phyloP scores from a whole-genome alignment of 2,329 filamentous ascomycete genomes.

The Colletotrichum godetiae region DNA sequence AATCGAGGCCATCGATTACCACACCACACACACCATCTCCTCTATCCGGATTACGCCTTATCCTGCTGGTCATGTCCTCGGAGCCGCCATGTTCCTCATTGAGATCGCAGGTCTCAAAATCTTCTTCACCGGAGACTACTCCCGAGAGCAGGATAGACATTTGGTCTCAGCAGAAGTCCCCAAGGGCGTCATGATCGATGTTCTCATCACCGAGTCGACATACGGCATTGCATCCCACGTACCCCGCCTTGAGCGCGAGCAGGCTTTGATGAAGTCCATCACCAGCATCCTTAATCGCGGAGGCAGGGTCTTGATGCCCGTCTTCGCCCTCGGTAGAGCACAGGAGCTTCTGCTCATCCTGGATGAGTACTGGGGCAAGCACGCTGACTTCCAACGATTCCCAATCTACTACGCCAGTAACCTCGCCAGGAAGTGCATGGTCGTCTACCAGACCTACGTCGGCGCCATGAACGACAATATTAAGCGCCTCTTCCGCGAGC shows the following conservation, averaged over 20 bases:
- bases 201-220: constrained; percentile 96
- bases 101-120: constrained; percentile 98
- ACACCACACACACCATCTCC: constrained; percentile 96
- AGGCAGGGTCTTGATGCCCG: constrained; percentile 91
- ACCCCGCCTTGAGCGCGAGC: constrained; percentile 89
- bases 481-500: constrained; percentile 91
- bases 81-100: constrained; percentile 97
- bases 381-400: constrained; percentile 86
- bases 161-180: constrained; percentile 94
- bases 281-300: constrained; percentile 91
- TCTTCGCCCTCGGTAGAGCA: constrained; percentile 92
- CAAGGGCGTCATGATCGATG: constrained; percentile 89
- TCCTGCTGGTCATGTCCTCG: constrained; percentile 96
- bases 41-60: constrained; percentile 97
- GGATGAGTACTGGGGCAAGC: constrained; percentile 96
- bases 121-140: constrained; percentile 98
- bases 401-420: constrained; percentile 99
- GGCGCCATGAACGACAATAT: constrained; percentile 99
- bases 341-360: constrained; percentile 95
- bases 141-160: constrained; percentile 93
- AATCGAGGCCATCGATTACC: constrained; percentile 98
- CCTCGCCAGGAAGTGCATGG: constrained; percentile 95
- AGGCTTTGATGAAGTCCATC: constrained; percentile 94
- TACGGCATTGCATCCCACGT: constrained; percentile 96
- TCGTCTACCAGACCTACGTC: constrained; percentile 98